Evolutionary conservation across 179 eudicot genomes (phyloP).

Genomic region (Corrigiola litoralis): DNA sequence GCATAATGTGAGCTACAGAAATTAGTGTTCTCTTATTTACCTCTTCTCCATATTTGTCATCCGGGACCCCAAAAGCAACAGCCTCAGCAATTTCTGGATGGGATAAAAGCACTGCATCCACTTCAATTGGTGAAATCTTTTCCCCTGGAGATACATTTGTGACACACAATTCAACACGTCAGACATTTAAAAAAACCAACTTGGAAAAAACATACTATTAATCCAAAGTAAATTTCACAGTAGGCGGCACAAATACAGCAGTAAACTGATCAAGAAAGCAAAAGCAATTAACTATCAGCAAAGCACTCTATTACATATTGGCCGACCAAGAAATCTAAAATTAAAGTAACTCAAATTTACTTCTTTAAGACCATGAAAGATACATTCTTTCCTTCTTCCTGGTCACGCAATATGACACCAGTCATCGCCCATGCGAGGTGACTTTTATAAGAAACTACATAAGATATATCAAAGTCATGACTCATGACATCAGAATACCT

Average conservation of each 20-base stretch:
- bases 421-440: neutral
- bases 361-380: neutral
- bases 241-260: neutral
- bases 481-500: too few relatives aligned
- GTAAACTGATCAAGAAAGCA: neutral
- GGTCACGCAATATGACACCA: conserved; percentile 1
- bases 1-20: neutral
- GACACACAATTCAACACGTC: conserved; percentile 2
- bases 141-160: conserved; percentile 43
- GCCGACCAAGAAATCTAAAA: conserved; percentile 5
- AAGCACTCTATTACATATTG: neutral
- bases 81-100: conserved; percentile 69
- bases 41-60: conserved; percentile 85
- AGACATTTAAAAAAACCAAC: conserved; percentile 8
- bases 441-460: neutral
- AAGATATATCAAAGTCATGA: neutral
- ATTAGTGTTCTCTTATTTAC: conserved; percentile 30
- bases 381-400: neutral
- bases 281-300: neutral
- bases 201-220: neutral
- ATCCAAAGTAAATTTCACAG: neutral
- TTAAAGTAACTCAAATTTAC: conserved; percentile 1
- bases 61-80: conserved; percentile 81
- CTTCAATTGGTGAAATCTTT: conserved; percentile 79
- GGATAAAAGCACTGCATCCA: conserved; percentile 66